A percentile compares a stretch with the other conserved stretches of the same genome.
Conservation (phyloP, 2,329 filamentous ascomycete species). For the Acephala macrosclerotiorum region DNA sequence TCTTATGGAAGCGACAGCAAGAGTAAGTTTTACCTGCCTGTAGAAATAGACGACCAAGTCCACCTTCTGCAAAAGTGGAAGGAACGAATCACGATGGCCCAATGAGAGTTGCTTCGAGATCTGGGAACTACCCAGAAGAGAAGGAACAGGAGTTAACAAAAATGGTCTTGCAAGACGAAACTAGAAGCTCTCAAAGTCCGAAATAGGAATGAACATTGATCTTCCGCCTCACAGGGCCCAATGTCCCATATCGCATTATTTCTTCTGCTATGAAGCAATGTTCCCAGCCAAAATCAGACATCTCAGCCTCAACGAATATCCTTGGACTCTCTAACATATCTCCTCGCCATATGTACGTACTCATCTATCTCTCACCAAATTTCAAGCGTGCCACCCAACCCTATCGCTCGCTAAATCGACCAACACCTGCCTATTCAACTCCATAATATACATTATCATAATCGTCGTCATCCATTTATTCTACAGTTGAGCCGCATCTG, state of each 20-base stretch:
- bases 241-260: neutral
- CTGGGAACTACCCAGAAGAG: neutral
- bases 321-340: neutral
- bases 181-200: neutral
- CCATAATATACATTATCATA: slow-evolving; percentile 12
- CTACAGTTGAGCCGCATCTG: slow-evolving; percentile 53
- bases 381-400: slow-evolving; percentile 9
- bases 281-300: neutral
- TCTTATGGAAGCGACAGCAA: no score
- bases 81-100: no score
- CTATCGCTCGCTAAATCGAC: neutral
- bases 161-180: neutral
- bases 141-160: neutral
- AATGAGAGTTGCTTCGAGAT: no score
- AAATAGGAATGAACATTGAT: neutral
- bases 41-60: no score
- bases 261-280: neutral
- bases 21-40: no score
- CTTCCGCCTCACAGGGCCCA: neutral
- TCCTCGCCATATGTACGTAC: neutral
- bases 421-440: slow-evolving; percentile 4
- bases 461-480: slow-evolving; percentile 20
- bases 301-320: neutral
- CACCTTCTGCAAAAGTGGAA: no score
- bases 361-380: neutral